A percentile compares a stretch with the other conserved stretches of the same genome.
These are phyloP conservation scores for Sporothrix brasiliensis DNA, from an alignment of 2,329 filamentous ascomycete species.

Conservation along the genomic window DNA sequence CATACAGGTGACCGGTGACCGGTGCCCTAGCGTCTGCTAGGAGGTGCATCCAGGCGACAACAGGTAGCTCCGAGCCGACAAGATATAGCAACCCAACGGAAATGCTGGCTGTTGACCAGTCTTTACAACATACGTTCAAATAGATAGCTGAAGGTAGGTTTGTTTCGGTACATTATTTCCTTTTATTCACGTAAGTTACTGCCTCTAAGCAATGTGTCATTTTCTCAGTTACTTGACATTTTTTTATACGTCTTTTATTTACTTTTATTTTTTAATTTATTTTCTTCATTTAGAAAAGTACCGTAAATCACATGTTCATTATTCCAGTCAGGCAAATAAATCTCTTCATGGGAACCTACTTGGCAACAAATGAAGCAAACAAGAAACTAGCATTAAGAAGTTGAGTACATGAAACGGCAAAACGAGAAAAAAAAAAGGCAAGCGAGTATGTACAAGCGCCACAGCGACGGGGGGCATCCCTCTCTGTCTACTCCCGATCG, in stretches of 20 bases:
- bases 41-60: background rate
- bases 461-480: too few species aligned
- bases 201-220: too few species aligned
- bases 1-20: background rate
- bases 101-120: background rate
- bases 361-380: background rate
- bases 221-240: too few species aligned
- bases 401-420: background rate
- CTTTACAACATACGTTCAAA: too few species aligned
- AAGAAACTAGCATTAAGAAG: background rate
- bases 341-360: background rate
- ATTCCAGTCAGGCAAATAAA: background rate
- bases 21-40: background rate
- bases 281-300: background rate
- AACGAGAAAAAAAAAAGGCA: background rate
- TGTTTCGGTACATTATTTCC: too few species aligned
- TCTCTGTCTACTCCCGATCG: slow-evolving; percentile 14
- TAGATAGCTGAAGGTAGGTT: too few species aligned
- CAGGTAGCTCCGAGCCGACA: background rate
- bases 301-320: background rate
- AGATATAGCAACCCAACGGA: too few species aligned
- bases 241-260: background rate
- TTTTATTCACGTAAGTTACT: too few species aligned
- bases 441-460: background rate
- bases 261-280: background rate